Evolutionary conservation across 148 eudicot species (phyloP).

Genomic region (Fagopyrum homotropicum): DNA sequence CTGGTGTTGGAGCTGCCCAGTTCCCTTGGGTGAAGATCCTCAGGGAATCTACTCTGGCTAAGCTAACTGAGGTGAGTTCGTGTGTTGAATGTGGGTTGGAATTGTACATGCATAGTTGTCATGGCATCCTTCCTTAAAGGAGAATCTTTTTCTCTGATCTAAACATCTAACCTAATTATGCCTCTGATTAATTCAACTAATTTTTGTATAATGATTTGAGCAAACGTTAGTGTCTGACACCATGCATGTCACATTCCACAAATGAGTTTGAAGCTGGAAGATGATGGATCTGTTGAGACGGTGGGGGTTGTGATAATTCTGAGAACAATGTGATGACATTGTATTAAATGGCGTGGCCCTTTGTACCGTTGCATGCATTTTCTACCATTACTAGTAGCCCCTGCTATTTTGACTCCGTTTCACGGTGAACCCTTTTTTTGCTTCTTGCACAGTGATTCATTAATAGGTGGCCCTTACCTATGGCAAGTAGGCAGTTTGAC

Average conservation of each 20-base stretch:
- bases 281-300: not conserved
- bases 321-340: not conserved
- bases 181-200: not conserved
- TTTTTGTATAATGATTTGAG: not conserved
- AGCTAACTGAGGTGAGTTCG: constrained; percentile 56
- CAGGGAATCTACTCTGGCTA: constrained; percentile 50
- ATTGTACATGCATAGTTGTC: constrained; percentile 2
- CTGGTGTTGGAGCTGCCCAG: constrained; percentile 53
- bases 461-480: not conserved
- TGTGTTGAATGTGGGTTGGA: not conserved
- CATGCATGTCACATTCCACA: not conserved
- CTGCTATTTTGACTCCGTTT: not conserved
- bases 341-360: not conserved
- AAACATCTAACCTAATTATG: not conserved
- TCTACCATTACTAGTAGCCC: not conserved
- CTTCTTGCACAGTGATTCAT: not conserved
- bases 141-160: not conserved
- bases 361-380: not conserved
- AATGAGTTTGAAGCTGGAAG: not conserved
- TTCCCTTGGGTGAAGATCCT: constrained; percentile 72
- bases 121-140: not conserved
- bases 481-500: not conserved
- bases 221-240: not conserved
- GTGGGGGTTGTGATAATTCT: not conserved
- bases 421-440: not conserved